Conservation (phyloP, 768 basidiomycete genomes). For the Lyophyllum atratum region DNA sequence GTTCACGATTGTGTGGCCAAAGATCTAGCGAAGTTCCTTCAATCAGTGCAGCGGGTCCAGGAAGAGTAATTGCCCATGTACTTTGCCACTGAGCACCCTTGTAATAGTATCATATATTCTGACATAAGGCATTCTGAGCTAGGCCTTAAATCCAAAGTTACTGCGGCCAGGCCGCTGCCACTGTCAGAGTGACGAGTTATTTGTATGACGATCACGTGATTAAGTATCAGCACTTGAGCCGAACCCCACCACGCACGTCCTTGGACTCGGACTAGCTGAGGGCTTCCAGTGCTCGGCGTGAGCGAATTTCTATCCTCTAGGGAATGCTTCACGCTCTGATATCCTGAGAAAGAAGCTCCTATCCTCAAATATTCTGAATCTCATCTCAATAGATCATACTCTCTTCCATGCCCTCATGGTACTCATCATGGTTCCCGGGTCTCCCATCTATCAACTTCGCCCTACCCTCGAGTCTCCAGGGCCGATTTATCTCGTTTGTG, state of each 20-base stretch:
- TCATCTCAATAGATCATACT: neutral
- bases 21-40: constrained; percentile 42
- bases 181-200: too few species aligned
- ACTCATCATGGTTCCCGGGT: constrained; percentile 59
- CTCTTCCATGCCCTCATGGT: constrained; percentile 52
- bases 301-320: neutral
- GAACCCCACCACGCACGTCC: neutral
- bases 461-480: constrained; percentile 75
- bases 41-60: constrained; percentile 3
- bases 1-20: constrained; percentile 51
- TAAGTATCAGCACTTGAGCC: neutral
- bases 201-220: neutral
- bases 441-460: constrained; percentile 67
- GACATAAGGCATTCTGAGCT: too few species aligned
- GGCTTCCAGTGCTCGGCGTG: neutral
- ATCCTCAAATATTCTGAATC: neutral
- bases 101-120: neutral
- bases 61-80: neutral
- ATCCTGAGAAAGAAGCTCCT: neutral
- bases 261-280: neutral
- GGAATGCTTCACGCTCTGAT: neutral
- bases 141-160: too few species aligned
- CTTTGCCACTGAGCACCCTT: neutral
- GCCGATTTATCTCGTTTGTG: constrained; percentile 87
- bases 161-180: too few species aligned